phyloP scores from a whole-genome alignment of 2,329 filamentous ascomycete species.

The Ceratocystis albifundus region DNA sequence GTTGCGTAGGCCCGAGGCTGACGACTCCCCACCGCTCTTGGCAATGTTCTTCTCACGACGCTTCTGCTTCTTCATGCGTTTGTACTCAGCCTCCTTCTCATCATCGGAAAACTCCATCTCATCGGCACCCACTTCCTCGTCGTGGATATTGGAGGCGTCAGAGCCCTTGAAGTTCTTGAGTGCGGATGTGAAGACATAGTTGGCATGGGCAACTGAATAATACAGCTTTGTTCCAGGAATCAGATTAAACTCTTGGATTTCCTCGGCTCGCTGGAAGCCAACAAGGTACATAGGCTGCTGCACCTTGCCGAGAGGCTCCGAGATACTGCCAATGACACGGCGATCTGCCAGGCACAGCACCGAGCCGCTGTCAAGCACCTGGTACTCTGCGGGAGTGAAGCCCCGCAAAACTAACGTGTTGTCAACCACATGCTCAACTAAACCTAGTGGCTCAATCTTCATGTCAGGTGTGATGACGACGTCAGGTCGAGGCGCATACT shows the following conservation, averaged over 20 bases:
- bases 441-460: slow-evolving; percentile 63
- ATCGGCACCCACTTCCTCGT: slow-evolving; percentile 76
- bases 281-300: slow-evolving; percentile 78
- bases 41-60: slow-evolving; percentile 37
- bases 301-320: slow-evolving; percentile 76
- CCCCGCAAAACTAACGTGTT: slow-evolving; percentile 70
- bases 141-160: slow-evolving; percentile 88
- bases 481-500: slow-evolving; percentile 59
- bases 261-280: slow-evolving; percentile 56
- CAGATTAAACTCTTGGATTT: slow-evolving; percentile 57
- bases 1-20: slow-evolving; percentile 29
- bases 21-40: slow-evolving; percentile 26
- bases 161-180: slow-evolving; percentile 72
- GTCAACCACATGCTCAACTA: slow-evolving; percentile 65
- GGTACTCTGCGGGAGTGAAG: slow-evolving; percentile 65
- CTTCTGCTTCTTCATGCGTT: slow-evolving; percentile 56
- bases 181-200: slow-evolving; percentile 75
- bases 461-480: slow-evolving; percentile 66
- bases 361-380: slow-evolving; percentile 73
- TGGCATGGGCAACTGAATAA: slow-evolving; percentile 68
- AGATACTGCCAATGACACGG: slow-evolving; percentile 66
- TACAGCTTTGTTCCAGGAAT: slow-evolving; percentile 57
- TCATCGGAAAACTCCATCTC: slow-evolving; percentile 96
- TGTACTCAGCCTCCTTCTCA: slow-evolving; percentile 80
- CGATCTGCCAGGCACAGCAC: slow-evolving; percentile 69